phyloP scores from a whole-genome alignment of 2,329 filamentous ascomycete species.

The Fusarium mangiferae region DNA sequence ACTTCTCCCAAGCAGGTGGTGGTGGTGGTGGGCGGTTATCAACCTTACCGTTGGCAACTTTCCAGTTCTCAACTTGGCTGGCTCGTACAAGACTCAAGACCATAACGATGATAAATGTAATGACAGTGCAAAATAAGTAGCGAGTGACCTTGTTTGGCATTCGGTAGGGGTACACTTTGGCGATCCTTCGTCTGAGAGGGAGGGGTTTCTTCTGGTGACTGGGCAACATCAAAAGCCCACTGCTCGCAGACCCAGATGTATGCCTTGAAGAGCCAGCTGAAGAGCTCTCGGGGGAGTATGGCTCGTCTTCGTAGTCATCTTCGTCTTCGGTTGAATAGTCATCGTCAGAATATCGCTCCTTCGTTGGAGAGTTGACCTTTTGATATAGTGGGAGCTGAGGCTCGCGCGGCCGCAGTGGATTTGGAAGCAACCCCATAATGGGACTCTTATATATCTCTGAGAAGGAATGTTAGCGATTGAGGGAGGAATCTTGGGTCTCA shows the following conservation, averaged over 20 bases:
- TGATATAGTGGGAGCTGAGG: slow-evolving; percentile 64
- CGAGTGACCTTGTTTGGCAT: slow-evolving; percentile 79
- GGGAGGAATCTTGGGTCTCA: slow-evolving; percentile 19
- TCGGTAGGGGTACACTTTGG: slow-evolving; percentile 61
- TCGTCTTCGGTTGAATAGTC: slow-evolving; percentile 60
- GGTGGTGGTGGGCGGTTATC: slow-evolving; percentile 63
- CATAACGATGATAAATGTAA: slow-evolving; percentile 77
- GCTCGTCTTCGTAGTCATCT: slow-evolving; percentile 57
- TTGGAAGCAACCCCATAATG: slow-evolving; percentile 62
- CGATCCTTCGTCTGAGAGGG: slow-evolving; percentile 30
- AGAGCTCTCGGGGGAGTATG: slow-evolving; percentile 54
- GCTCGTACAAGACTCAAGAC: slow-evolving; percentile 79
- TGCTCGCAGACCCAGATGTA: slow-evolving; percentile 57
- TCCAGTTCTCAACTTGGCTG: slow-evolving; percentile 75
- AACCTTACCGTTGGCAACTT: slow-evolving; percentile 64
- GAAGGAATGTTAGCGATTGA: slow-evolving; percentile 7
- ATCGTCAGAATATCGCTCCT: slow-evolving; percentile 64
- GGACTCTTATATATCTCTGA: slow-evolving; percentile 10
- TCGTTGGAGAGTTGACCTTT: slow-evolving; percentile 53
- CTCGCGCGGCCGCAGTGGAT: slow-evolving; percentile 59
- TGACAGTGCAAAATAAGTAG: slow-evolving; percentile 79
- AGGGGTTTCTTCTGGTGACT: slow-evolving; percentile 47
- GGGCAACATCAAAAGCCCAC: slow-evolving; percentile 57
- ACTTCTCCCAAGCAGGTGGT: slow-evolving; percentile 83
- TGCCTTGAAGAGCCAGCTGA: slow-evolving; percentile 65